Percentiles rank a stretch among this genome's conserved stretches.
These are phyloP conservation scores for Aspergillus tubingensis DNA, from an alignment of 2,329 filamentous ascomycete species.

Conservation along the genomic window DNA sequence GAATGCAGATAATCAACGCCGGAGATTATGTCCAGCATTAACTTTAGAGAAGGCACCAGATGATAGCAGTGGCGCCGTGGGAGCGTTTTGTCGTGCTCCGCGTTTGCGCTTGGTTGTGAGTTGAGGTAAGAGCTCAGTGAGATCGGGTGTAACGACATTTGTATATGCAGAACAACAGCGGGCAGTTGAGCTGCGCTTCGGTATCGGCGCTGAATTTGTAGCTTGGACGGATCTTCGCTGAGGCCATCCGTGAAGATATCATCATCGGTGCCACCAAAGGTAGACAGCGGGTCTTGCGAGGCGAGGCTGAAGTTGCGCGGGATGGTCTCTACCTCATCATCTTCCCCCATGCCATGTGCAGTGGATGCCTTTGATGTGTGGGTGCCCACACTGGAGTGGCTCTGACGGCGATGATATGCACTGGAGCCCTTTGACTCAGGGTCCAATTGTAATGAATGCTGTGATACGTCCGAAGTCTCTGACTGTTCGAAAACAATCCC, in stretches of 20 bases:
- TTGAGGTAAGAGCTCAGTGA: slow-evolving; percentile 62
- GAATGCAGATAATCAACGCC: slow-evolving; percentile 67
- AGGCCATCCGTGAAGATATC: slow-evolving; percentile 47
- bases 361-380: slow-evolving; percentile 45
- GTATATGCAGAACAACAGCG: slow-evolving; percentile 62
- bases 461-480: slow-evolving; percentile 23
- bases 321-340: slow-evolving; percentile 54
- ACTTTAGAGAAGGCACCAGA: slow-evolving; percentile 55
- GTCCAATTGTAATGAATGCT: neutral
- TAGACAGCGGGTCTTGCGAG: slow-evolving; percentile 36
- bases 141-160: slow-evolving; percentile 67
- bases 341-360: slow-evolving; percentile 42
- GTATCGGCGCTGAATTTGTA: slow-evolving; percentile 31
- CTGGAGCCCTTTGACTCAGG: neutral
- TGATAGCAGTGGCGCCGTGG: slow-evolving; percentile 63
- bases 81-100: slow-evolving; percentile 19
- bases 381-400: slow-evolving; percentile 43
- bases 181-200: slow-evolving; percentile 31
- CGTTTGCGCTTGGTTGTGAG: slow-evolving; percentile 29
- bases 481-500: slow-evolving; percentile 47
- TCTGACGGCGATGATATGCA: slow-evolving; percentile 17
- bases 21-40: slow-evolving; percentile 62
- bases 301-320: slow-evolving; percentile 42
- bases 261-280: slow-evolving; percentile 37
- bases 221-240: slow-evolving; percentile 37